Evolutionary conservation across 768 basidiomycete species (phyloP), one percentile per base, ranked within the genome.

Genomic region (Clitopilus hobsonii): DNA sequence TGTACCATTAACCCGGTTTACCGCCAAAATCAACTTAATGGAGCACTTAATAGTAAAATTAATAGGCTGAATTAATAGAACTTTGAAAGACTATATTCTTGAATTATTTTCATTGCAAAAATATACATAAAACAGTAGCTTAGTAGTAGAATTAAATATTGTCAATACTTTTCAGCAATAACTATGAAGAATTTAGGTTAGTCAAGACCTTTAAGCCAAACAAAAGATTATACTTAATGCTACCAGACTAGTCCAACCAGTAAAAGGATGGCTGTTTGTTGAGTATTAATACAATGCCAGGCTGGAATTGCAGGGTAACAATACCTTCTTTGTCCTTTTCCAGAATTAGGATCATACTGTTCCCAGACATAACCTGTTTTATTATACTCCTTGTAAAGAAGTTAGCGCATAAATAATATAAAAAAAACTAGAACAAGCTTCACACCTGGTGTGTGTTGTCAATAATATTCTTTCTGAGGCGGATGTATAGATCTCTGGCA

Each of bases 301-400:
- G n/a, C 24, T 55, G 30, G n/a, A 16, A 38, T 53, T 32, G 18
- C 20, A 32, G 28, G 20, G 52, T 57, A 48, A 24, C 30, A 62
- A 76, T n/a, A 89, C 91, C 92, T 96, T 74, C 95, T 72, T 66
- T 78, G 78, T 1, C 95, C 95, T 66, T 92, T 82, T 16, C 95
- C 95, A 14, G 83, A 90, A 3, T 76, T 67, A 1, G 93, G 75
- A 67, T 98, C 88, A 67, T 98, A 98, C 69, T 98, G 96, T 70
- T 98, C 95, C 95, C 95, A 98, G 14, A 93, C 92, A 66, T 93
- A 96, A 3, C 94, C 94, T 3, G 94, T 97, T 25, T 89, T 82
- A 64, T 92, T 78, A 67, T 93, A 97, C 71, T 97, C 93, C 91
- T 94, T 60, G 13, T 49, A 36, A 30, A 48, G 52, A 54, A 45